Evolutionary conservation across 768 basidiomycete genomes (phyloP), one percentile per base, ranked within the genome.

Genomic region (Serendipita sp.): DNA sequence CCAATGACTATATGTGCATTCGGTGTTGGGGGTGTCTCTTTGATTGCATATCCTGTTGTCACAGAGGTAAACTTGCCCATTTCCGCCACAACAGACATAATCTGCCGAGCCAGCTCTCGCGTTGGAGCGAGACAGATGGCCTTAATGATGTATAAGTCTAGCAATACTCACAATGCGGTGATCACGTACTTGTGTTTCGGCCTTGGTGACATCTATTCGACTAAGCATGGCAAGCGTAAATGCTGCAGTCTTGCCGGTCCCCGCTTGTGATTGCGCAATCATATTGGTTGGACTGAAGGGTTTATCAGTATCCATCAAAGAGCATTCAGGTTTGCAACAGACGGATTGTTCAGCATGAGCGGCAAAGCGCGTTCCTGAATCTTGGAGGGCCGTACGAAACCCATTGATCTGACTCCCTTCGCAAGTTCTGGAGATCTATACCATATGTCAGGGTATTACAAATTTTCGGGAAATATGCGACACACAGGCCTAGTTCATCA

Each of bases 191-290:
- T 97, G 95, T 28, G 93, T 88, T 68, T 86, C 86, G 68, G 88
- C 82, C 51, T 85, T 77, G 24, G 82, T 78, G 70, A 87, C 94
- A 75, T 97, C 92, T 54, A 98, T 81, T 45, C 95, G 85, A 72
- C 89, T 93, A 15, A 98, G 81, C 94, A 99, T 98, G 10, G 95
- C 94, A 58, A 99, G 79, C 11, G 93, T 91, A 73, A 99, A 99
- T 8, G 96, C 96, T 3, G 96, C 96, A 2, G 96, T 98, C 78
- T 99, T 99, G 58, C 96, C 96, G 7, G 96, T 99, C 45, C 96
- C 96, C 38, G 96, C 98, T 71, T 99, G 96, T 63, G 94, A 98
- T 76, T 99, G 96, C 16, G 93, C 96, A 72, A 98, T 98, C 88
- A 98, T 94, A 75, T 98, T 98, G 63, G 86, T 87, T 10, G 95